Evolutionary conservation across 805 yeast species (phyloP).

Genomic region (Monosporozyma aerobia): DNA sequence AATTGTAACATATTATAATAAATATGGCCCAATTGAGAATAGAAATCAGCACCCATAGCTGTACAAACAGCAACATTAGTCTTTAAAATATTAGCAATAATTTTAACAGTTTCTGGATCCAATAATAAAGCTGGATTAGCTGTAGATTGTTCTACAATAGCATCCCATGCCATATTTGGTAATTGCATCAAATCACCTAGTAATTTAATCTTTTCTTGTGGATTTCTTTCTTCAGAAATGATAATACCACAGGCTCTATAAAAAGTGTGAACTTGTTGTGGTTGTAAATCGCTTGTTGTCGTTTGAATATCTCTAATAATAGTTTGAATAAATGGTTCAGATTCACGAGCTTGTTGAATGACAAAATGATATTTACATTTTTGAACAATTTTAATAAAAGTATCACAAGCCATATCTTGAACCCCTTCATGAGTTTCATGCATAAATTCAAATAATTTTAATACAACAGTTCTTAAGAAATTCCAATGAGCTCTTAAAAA

Average conservation of each 20-base stretch:
- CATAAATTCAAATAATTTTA: conserved; percentile 95
- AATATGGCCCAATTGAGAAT: conserved; percentile 76
- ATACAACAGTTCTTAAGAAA: conserved; percentile 88
- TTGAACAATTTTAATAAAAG: conserved; percentile 88
- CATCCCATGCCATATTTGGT: conserved; percentile 92
- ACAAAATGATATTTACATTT: conserved; percentile 96
- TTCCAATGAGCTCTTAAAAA: conserved; percentile 98
- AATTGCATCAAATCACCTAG: conserved; percentile 73
- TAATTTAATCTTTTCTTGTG: conserved; percentile 59
- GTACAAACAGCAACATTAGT: conserved; percentile 93
- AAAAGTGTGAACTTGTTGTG: conserved; percentile 96
- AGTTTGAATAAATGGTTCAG: conserved; percentile 85
- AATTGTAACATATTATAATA: conserved; percentile 84
- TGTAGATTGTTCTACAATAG: conserved; percentile 76
- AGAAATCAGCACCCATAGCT: conserved; percentile 88
- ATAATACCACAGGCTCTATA: conserved; percentile 96
- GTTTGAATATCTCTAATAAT: conserved; percentile 74
- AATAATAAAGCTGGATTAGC: conserved; percentile 72
- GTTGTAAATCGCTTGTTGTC: conserved; percentile 86
- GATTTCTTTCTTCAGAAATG: conserved; percentile 73
- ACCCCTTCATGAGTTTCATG: conserved; percentile 99
- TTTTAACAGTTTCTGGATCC: conserved; percentile 78
- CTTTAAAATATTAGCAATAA: conserved; percentile 86
- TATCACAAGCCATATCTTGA: conserved; percentile 99
- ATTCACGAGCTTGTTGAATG: conserved; percentile 72